phyloP scores from a whole-genome alignment of 2,329 filamentous ascomycete species.

The Zalaria obscura region DNA sequence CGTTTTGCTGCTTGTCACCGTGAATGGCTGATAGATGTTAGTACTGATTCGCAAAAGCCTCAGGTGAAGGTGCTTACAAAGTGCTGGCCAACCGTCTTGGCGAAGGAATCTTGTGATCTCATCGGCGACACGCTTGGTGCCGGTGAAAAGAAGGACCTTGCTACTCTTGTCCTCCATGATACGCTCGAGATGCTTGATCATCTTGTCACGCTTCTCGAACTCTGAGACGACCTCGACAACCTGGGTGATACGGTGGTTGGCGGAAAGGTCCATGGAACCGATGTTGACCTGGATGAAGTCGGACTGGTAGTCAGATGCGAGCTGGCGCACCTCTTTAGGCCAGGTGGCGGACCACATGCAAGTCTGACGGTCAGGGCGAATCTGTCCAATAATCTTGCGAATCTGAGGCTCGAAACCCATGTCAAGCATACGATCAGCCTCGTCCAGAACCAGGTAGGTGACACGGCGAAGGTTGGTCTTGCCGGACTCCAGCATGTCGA shows the following conservation, averaged over 20 bases:
- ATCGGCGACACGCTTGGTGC: conserved; percentile 81
- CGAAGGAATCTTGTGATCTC: conserved; percentile 95
- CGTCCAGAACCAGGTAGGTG: conserved; percentile 94
- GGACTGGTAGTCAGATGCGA: conserved; percentile 79
- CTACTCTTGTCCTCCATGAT: conserved; percentile 94
- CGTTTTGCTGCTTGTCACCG: conserved; percentile 98
- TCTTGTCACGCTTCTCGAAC: conserved; percentile 92
- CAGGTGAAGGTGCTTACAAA: conserved; percentile 50
- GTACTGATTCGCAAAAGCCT: conserved; percentile 8
- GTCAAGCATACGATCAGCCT: conserved; percentile 98
- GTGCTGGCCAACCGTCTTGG: conserved; percentile 93
- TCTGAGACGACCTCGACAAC: conserved; percentile 93
- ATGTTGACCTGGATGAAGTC: conserved; percentile 99
- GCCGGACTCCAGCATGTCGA: conserved; percentile 95
- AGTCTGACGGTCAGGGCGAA: conserved; percentile 94
- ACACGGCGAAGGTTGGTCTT: conserved; percentile 97
- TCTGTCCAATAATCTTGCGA: conserved; percentile 95
- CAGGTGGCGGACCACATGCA: conserved; percentile 99
- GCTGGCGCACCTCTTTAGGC: conserved; percentile 93
- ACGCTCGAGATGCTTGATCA: conserved; percentile 95
- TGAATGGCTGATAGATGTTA: conserved; percentile 62
- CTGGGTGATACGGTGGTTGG: conserved; percentile 96
- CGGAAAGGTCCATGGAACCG: conserved; percentile 86
- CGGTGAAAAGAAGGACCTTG: conserved; percentile 89
- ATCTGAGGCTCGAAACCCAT: conserved; percentile 99